Evolutionary conservation across 1,139 yeast species (phyloP).

Genomic region (Yamadazyma membranifaciens): DNA sequence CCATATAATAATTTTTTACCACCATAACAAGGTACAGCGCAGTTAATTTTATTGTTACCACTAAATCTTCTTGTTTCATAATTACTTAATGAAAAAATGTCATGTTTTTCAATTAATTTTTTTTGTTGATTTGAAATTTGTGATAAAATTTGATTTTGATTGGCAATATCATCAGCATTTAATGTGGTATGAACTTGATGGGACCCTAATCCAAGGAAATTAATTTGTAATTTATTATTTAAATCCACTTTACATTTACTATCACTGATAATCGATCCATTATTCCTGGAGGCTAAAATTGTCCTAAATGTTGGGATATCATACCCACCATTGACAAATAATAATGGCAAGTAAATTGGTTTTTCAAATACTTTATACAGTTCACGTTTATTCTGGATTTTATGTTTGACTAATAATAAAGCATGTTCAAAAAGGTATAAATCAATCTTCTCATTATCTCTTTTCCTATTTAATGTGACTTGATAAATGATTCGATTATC

Average conservation of each 20-base stretch:
- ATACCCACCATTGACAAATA: conserved; percentile 74
- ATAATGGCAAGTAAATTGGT: conserved; percentile 86
- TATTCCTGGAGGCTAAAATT: conserved; percentile 33
- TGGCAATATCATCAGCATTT: conserved; percentile 52
- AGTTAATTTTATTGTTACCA: conserved; percentile 74
- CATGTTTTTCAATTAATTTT: conserved; percentile 67
- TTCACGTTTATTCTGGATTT: conserved; percentile 85
- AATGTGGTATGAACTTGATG: conserved; percentile 44
- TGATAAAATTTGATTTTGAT: conserved; percentile 78
- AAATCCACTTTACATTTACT: conserved; percentile 29
- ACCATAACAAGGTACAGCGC: conserved; percentile 94
- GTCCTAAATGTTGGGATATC: conserved; percentile 68
- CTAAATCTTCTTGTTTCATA: conserved; percentile 71
- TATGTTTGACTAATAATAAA: conserved; percentile 78
- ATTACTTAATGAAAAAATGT: conserved; percentile 76
- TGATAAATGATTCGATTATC: conserved; percentile 81
- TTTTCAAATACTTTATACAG: conserved; percentile 88
- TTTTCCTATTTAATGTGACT: conserved; percentile 63
- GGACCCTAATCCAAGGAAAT: conserved; percentile 45
- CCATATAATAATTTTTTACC: conserved; percentile 90
- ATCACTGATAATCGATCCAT: conserved; percentile 43
- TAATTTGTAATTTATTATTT: conserved; percentile 46
- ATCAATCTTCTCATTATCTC: conserved; percentile 78
- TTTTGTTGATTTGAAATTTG: conserved; percentile 79
- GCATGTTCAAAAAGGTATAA: conserved; percentile 89